Base-by-base conservation (phyloP, 306 rosid genomes). In the Quercus cerris region DNA sequence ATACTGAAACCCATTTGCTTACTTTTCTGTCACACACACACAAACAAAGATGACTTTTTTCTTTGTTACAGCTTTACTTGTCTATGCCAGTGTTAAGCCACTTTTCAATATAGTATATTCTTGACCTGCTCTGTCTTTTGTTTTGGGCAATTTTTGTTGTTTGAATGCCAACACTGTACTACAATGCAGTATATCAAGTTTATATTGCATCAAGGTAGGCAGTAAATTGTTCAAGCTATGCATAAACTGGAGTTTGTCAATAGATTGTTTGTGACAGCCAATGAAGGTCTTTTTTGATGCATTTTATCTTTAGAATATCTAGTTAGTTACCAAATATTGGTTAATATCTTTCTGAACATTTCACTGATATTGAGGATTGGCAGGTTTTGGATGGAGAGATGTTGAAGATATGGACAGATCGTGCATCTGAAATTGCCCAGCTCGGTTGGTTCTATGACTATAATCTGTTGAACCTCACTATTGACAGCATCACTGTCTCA, bases 391-490 rank as follows among this genome's bases (percentile, higher is more conserved):
- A 93, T 3, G 96, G 98, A 74, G 92, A 88, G 87, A 95, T 95
- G 99, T 84, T 95, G 93, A 91, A 91, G 89, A 84, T 91, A 78
- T 95, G 99, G 99, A 88, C 87, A 2, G 96, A 93, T 79, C 98
- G 99, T 1, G 99, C 98, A 4, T 83, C 85, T 41, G 96, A 95
- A 85, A 90, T 95, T 79, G 93, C 94, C 49, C 90, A 90, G 84
- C 94, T 93, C 11, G 91, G 93, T 73, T 95, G 96, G 98, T 93
- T 87, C 69, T 95, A 95, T 58, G 89, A 90, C 64, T 95, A 93
- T 85, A 71, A 78, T 74, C 84, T 95, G 70, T 71, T 80, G 87
- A 92, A 82, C 84, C 89, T 93, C 85, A 91, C 69, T 81, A 91
- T 95, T 38, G 99, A 93, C 68, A 91, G 94, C 22, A 97, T 95